These are phyloP conservation scores for Sugiyamaella neomexicana DNA, from an alignment of 1,139 yeast species.

Conservation along the genomic window DNA sequence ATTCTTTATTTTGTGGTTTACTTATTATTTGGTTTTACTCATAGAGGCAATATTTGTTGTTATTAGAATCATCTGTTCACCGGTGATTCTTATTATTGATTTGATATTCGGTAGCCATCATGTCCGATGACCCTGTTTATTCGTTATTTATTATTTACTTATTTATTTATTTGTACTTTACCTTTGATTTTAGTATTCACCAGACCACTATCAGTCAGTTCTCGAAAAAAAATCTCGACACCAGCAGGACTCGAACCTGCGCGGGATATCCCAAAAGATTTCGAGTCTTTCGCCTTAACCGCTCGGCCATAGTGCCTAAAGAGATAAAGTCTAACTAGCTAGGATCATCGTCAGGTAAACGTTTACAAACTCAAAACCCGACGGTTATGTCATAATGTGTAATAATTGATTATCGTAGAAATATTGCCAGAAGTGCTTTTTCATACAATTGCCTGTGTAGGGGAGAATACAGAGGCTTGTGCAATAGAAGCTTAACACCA, in stretches of 20 bases:
- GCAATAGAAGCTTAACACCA: too few relatives aligned
- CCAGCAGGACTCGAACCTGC: constrained; percentile 91
- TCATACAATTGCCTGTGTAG: too few relatives aligned
- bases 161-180: constrained; percentile 9
- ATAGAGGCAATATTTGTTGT: constrained; percentile 26
- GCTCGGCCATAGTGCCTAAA: constrained; percentile 69
- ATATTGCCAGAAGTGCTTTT: too few relatives aligned
- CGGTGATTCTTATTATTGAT: constrained; percentile 24
- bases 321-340: neutral
- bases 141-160: neutral
- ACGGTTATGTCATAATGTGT: neutral
- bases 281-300: constrained; percentile 85
- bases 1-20: constrained; percentile 21
- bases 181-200: too few relatives aligned
- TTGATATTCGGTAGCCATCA: constrained; percentile 22
- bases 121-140: neutral
- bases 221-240: constrained; percentile 50
- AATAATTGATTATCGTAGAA: too few relatives aligned
- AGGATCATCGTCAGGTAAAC: neutral
- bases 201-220: too few relatives aligned
- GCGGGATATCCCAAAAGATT: constrained; percentile 82
- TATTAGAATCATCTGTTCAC: constrained; percentile 27
- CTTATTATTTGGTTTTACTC: constrained; percentile 23
- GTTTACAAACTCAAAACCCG: neutral
- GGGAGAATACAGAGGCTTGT: too few relatives aligned